phyloP scores from a whole-genome alignment of 2,329 filamentous ascomycete species.

The Microdochium trichocladiopsis region DNA sequence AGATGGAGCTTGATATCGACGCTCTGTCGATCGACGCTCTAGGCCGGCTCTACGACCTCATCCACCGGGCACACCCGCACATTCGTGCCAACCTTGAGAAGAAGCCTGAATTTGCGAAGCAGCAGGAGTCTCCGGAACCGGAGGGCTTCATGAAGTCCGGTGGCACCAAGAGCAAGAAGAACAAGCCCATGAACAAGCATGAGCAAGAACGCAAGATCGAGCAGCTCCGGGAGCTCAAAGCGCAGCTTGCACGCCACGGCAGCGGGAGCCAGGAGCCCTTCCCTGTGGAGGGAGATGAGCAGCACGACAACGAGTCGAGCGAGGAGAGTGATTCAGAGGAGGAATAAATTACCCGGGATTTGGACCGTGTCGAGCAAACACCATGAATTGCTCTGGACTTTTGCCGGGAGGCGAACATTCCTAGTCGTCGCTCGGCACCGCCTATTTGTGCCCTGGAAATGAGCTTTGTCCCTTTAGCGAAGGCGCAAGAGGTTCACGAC shows the following conservation, averaged over 20 bases:
- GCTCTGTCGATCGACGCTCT: constrained; percentile 48
- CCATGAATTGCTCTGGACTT: too few relatives aligned
- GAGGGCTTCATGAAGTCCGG: constrained; percentile 16
- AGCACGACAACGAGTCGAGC: constrained; percentile 34
- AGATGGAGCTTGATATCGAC: constrained; percentile 54
- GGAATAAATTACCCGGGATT: constrained; percentile 14
- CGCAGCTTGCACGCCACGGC: constrained; percentile 36
- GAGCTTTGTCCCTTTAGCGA: not conserved
- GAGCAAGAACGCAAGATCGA: constrained; percentile 64
- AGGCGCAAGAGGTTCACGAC: not conserved
- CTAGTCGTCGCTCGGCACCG: not conserved
- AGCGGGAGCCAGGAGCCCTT: constrained; percentile 40
- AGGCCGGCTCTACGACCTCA: constrained; percentile 38
- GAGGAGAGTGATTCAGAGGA: constrained; percentile 46
- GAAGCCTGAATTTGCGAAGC: constrained; percentile 17
- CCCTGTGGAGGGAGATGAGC: constrained; percentile 24
- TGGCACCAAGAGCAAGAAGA: constrained; percentile 57
- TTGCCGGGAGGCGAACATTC: too few relatives aligned
- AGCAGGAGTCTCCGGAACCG: constrained; percentile 12
- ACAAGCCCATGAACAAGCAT: constrained; percentile 69
- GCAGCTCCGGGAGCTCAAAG: constrained; percentile 53
- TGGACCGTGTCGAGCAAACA: not conserved
- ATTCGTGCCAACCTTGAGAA: constrained; percentile 25
- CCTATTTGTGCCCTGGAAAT: not conserved
- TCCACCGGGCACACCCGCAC: constrained; percentile 28